A percentile compares a stretch with the other conserved stretches of the same genome.
These are phyloP conservation scores for Coemansia sp. DNA, from an alignment of 192 early-diverging fungal species.

Conservation along the genomic window DNA sequence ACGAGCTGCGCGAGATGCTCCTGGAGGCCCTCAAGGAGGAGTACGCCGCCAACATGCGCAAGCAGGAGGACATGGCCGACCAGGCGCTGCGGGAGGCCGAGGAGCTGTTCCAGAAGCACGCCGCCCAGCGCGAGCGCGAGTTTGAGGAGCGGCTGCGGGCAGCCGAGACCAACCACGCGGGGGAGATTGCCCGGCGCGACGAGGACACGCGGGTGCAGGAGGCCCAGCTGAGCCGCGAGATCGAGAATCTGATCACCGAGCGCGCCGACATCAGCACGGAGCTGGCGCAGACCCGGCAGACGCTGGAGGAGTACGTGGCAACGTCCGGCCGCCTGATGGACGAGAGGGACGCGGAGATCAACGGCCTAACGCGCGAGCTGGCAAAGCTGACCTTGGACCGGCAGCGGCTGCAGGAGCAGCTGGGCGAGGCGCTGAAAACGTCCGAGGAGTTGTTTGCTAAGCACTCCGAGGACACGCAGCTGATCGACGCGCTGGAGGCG, in stretches of 20 bases:
- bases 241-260: conserved; percentile 29
- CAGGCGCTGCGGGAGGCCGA: conserved; percentile 28
- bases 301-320: conserved; percentile 38
- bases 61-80: conserved; percentile 36
- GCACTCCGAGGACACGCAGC: conserved; percentile 16
- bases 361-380: conserved; percentile 30
- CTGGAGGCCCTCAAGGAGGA: conserved; percentile 42
- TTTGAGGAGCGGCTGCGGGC: conserved; percentile 27
- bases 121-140: conserved; percentile 33
- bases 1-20: conserved; percentile 48
- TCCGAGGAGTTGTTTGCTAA: conserved; percentile 23
- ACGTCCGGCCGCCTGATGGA: conserved; percentile 29
- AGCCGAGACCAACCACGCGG: conserved; percentile 14
- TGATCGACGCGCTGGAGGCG: conserved; percentile 11
- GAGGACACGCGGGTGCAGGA: conserved; percentile 27
- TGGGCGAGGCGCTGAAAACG: conserved; percentile 9
- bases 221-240: conserved; percentile 29
- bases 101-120: conserved; percentile 30
- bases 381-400: conserved; percentile 35
- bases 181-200: conserved; percentile 31
- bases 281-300: conserved; percentile 20
- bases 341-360: conserved; percentile 22
- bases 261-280: conserved; percentile 16
- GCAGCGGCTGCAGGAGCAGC: conserved; percentile 29
- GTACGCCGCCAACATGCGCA: conserved; percentile 38